Base-by-base conservation (phyloP, 163 green algal genomes). In the Scenedesmus sp. region DNA sequence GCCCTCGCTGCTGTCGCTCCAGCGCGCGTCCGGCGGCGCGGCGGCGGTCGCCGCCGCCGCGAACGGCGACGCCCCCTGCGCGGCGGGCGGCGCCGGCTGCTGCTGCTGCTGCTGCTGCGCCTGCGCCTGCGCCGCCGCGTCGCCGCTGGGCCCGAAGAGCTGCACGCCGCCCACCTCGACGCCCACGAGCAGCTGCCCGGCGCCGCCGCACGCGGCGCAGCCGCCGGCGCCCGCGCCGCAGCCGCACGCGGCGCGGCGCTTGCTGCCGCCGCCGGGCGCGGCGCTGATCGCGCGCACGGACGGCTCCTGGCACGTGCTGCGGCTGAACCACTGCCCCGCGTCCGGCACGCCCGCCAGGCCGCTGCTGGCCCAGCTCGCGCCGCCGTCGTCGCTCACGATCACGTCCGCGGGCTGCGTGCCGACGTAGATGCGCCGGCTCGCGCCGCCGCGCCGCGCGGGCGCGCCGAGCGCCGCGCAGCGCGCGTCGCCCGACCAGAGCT, bases 401-500 rank as follows among this genome's bases (percentile, higher is more conserved):
- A 77, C 11, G 13, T 77, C 39, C 31, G 69, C 69, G 58, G 69
- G 69, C 39, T 66, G 50, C 2, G 54, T 50, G 13, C 69, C 69
- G 22, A 77, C 18, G 33, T 77, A 77, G 13, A 77, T 67, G 7
- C 69, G 14, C 51, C 56, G 67, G 39, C 42, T 60, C 36, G 17
- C 42, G 69, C 33, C 33, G 36, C 69, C n/a, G 44, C 44, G 28
- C 42, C 22, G 29, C 39, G 36, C 15, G 62, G 24, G 13, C 39
- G 56, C 20, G 22, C 28, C 22, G 56, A 63, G 56, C 56, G 13
- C 60, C 44, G 51, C 33, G 10, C 69, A 77, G 20, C 36, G 22
- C 4, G 69, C 69, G 31, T 67, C 57, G 14, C 69, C 69, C 5
- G 57, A 17, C 69, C 53, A 77, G 5, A 77, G 54, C 69, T 77